Evolutionary conservation across 352 stramenopile species (phyloP).

Genomic region (Pythium brachiatum): DNA sequence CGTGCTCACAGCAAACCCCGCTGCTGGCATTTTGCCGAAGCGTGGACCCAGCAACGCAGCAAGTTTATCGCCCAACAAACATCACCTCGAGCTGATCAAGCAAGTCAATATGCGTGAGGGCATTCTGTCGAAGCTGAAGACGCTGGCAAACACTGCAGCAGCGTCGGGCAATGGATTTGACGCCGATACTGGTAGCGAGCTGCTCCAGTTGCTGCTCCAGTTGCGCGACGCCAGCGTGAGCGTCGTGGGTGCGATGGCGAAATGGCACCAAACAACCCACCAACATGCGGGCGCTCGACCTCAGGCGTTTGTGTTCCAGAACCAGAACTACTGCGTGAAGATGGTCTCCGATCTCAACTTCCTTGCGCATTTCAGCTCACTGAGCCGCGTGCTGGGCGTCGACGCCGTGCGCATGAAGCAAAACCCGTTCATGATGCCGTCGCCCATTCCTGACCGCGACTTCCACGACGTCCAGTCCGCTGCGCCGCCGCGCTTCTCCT

Average conservation of each 20-base stretch:
- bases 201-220: slow-evolving; percentile 66
- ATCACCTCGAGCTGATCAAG: slow-evolving; percentile 51
- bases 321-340: slow-evolving; percentile 65
- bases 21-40: not conserved
- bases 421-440: slow-evolving; percentile 86
- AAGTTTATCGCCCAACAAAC: slow-evolving; percentile 19
- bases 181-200: slow-evolving; percentile 42
- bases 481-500: slow-evolving; percentile 20
- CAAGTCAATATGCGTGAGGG: slow-evolving; percentile 60
- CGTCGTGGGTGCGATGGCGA: slow-evolving; percentile 48
- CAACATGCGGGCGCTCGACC: slow-evolving; percentile 4
- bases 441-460: slow-evolving; percentile 57
- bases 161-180: slow-evolving; percentile 30
- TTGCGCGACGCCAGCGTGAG: slow-evolving; percentile 55
- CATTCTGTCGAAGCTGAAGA: slow-evolving; percentile 48
- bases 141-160: slow-evolving; percentile 28
- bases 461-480: slow-evolving; percentile 32
- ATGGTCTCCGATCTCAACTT: slow-evolving; percentile 83
- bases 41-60: not conserved
- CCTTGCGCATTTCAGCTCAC: slow-evolving; percentile 41
- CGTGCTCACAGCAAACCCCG: slow-evolving; percentile 5
- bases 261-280: slow-evolving; percentile 44
- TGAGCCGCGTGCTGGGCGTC: slow-evolving; percentile 56
- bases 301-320: slow-evolving; percentile 46
- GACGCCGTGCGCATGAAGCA: slow-evolving; percentile 56